Percentiles rank a stretch among this genome's conserved stretches.
phyloP scores from a whole-genome alignment of 2,329 filamentous ascomycete species.

The Microcyclospora pomicola region DNA sequence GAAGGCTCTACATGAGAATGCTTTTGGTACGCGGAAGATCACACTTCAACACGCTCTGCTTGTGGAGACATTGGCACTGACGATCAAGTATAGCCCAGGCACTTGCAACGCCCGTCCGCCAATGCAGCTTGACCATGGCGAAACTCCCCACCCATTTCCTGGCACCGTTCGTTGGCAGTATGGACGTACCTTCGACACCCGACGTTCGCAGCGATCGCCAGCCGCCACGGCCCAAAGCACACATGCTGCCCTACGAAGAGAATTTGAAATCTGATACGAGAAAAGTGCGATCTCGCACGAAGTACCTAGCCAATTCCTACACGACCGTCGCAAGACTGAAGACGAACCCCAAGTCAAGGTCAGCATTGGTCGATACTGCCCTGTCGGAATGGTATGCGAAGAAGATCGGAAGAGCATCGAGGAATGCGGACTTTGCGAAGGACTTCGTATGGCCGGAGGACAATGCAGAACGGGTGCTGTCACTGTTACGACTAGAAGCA shows the following conservation, averaged over 20 bases:
- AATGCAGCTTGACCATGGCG: conserved; percentile 37
- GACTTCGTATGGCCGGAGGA: no score
- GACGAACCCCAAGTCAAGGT: background rate
- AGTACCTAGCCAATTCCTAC: conserved; percentile 29
- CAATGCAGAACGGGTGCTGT: no score
- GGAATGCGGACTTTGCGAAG: no score
- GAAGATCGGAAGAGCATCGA: no score
- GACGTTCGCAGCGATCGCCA: no score
- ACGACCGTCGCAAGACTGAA: conserved; percentile 20
- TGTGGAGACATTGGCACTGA: background rate
- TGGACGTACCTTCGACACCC: no score
- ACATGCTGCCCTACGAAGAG: no score
- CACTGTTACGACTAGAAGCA: no score
- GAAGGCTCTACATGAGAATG: conserved; percentile 45
- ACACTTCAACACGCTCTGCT: background rate
- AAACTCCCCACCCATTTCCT: conserved; percentile 49
- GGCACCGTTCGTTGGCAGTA: conserved; percentile 38
- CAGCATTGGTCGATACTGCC: conserved; percentile 1
- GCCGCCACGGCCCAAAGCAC: no score
- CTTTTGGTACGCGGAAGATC: conserved; percentile 41
- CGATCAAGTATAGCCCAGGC: conserved; percentile 38
- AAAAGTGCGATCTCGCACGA: no score
- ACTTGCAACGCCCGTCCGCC: conserved; percentile 46
- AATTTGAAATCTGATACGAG: no score
- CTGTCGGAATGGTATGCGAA: background rate